phyloP scores from a whole-genome alignment of 352 stramenopile genomes.

The Peronospora destructor region DNA sequence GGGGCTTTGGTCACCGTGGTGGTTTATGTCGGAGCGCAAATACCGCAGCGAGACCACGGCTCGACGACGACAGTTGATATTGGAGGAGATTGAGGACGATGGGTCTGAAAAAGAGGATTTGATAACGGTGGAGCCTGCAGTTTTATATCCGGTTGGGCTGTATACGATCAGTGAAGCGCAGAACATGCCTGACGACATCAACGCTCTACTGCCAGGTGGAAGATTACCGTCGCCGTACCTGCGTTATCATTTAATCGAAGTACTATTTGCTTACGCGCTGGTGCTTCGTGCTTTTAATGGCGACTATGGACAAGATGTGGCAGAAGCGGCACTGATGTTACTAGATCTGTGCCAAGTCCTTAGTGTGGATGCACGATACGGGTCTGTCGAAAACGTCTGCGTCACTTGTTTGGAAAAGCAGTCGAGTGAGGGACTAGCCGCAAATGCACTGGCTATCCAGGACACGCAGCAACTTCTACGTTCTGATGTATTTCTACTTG shows the following conservation, averaged over 20 bases:
- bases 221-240: constrained; percentile 36
- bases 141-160: constrained; percentile 40
- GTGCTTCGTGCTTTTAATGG: constrained; percentile 72
- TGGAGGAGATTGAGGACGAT: constrained; percentile 33
- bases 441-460: constrained; percentile 31
- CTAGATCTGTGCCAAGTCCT: constrained; percentile 49
- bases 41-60: constrained; percentile 52
- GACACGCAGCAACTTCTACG: constrained; percentile 40
- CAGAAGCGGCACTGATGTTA: constrained; percentile 39
- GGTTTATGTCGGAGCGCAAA: constrained; percentile 32
- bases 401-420: constrained; percentile 34
- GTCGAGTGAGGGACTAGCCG: constrained; percentile 5
- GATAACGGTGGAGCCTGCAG: constrained; percentile 4
- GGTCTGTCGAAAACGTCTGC: constrained; percentile 41
- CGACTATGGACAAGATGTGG: constrained; percentile 55
- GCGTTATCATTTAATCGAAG: constrained; percentile 54
- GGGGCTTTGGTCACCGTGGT: constrained; percentile 69
- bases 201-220: constrained; percentile 24
- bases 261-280: constrained; percentile 65
- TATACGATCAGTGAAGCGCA: constrained; percentile 38
- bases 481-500: constrained; percentile 47
- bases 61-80: constrained; percentile 37
- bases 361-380: constrained; percentile 36
- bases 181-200: constrained; percentile 33
- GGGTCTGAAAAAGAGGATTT: constrained; percentile 6